Percentiles rank a stretch among this genome's conserved stretches.
Evolutionary conservation across 129 eudicot genomes (phyloP).

Genomic region (Escallonia herrerae): DNA sequence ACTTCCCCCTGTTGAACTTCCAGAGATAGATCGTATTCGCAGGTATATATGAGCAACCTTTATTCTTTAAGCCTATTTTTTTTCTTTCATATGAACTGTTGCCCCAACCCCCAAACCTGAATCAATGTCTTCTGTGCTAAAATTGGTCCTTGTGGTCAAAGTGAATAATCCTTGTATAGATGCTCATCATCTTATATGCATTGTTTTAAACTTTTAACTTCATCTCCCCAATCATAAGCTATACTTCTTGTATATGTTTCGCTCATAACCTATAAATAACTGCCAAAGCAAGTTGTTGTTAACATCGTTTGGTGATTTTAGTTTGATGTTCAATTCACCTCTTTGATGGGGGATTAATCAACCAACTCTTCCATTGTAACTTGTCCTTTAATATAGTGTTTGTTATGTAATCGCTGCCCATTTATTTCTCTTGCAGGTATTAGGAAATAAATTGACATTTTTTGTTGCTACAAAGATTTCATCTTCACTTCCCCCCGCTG

Average conservation of each 20-base stretch:
- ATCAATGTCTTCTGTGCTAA: no score
- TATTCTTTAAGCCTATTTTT: not conserved
- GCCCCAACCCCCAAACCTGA: no score
- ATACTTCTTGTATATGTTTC: not conserved
- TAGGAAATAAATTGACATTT: conserved; percentile 68
- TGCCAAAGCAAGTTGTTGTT: not conserved
- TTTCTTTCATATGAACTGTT: no score
- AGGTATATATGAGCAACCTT: conserved; percentile 30
- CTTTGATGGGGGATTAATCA: no score
- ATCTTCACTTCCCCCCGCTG: conserved; percentile 76
- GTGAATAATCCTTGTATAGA: no score
- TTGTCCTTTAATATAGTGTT: not conserved
- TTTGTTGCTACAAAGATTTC: conserved; percentile 95
- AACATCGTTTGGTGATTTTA: no score
- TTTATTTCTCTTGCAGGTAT: conserved; percentile 36
- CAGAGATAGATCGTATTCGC: conserved; percentile 99
- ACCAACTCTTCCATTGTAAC: not conserved
- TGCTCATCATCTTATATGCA: no score
- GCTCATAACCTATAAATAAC: not conserved
- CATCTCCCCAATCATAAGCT: no score
- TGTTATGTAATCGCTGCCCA: no score
- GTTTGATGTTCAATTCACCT: no score
- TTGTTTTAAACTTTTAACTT: no score
- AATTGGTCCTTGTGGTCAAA: no score
- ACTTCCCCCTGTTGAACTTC: conserved; percentile 72